Evolutionary conservation across 441 rosid genomes (phyloP).

Genomic region (Biscutella laevigata): DNA sequence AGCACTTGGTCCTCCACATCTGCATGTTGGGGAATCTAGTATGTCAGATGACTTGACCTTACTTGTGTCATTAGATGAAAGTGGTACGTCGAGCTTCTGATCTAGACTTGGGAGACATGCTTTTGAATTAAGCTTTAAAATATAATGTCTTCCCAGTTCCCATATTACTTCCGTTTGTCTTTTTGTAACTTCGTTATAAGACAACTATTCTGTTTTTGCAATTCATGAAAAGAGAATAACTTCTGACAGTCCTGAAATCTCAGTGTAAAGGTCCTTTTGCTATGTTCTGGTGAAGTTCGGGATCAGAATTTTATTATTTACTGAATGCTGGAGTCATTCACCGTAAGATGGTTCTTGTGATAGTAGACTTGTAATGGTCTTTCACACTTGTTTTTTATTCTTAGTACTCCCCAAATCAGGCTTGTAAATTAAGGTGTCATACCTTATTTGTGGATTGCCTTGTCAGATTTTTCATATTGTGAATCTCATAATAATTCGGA

Average conservation of each 20-base stretch:
- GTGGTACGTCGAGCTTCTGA: slow-evolving; percentile 45
- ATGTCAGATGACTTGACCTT: slow-evolving; percentile 69
- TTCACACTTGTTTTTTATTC: background rate
- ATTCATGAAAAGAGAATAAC: background rate
- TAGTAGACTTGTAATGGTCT: background rate
- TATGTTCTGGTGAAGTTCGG: no score
- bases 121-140: background rate
- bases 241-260: no score
- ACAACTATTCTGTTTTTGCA: background rate
- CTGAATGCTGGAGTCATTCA: no score
- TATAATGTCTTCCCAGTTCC: background rate
- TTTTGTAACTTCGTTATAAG: background rate
- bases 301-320: no score
- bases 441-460: background rate
- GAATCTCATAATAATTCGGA: background rate
- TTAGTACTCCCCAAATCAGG: background rate
- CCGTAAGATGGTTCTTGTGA: no score
- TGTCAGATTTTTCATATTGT: slow-evolving; percentile 1
- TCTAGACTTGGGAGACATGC: background rate
- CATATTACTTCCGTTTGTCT: background rate
- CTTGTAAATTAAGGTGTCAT: background rate
- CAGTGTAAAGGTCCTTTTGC: no score
- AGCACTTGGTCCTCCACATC: slow-evolving; percentile 60
- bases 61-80: slow-evolving; percentile 72
- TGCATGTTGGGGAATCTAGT: slow-evolving; percentile 60